phyloP scores from a whole-genome alignment of 352 stramenopile genomes.

The Phytophthora sojae region DNA sequence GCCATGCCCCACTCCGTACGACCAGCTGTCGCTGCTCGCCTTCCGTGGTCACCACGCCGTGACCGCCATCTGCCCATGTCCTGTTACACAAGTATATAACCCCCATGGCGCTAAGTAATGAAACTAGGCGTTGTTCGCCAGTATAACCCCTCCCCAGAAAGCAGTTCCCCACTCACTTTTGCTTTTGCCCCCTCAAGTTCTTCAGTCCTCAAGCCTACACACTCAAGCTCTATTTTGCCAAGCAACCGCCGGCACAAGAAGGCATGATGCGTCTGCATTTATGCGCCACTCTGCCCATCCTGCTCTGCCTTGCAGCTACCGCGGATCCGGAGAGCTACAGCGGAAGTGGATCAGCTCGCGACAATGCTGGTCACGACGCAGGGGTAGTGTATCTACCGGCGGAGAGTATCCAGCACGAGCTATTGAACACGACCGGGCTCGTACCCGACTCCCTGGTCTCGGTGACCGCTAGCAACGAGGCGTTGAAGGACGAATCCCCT shows the following conservation, averaged over 20 bases:
- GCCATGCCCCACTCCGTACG: too few relatives aligned
- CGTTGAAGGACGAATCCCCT: constrained; percentile 1
- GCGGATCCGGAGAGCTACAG: not conserved
- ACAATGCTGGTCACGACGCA: not conserved
- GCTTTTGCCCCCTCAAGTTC: not conserved
- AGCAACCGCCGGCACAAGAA: not conserved
- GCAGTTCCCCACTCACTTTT: too few relatives aligned
- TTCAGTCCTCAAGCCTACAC: not conserved
- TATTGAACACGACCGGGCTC: not conserved
- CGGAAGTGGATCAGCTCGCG: not conserved
- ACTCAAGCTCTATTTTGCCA: not conserved
- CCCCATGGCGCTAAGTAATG: too few relatives aligned
- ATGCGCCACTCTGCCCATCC: not conserved
- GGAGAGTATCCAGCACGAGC: not conserved
- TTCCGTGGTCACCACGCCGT: too few relatives aligned
- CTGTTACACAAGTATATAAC: too few relatives aligned
- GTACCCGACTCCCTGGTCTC: not conserved
- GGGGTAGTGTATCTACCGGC: not conserved
- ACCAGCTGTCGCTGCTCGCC: too few relatives aligned
- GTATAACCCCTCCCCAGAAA: too few relatives aligned
- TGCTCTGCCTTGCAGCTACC: not conserved
- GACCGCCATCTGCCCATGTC: too few relatives aligned
- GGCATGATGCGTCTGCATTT: not conserved
- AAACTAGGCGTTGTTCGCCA: too few relatives aligned
- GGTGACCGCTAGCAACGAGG: not conserved